Conservation (phyloP, 1,139 yeast genomes). For the Pichiaceae sp. region DNA sequence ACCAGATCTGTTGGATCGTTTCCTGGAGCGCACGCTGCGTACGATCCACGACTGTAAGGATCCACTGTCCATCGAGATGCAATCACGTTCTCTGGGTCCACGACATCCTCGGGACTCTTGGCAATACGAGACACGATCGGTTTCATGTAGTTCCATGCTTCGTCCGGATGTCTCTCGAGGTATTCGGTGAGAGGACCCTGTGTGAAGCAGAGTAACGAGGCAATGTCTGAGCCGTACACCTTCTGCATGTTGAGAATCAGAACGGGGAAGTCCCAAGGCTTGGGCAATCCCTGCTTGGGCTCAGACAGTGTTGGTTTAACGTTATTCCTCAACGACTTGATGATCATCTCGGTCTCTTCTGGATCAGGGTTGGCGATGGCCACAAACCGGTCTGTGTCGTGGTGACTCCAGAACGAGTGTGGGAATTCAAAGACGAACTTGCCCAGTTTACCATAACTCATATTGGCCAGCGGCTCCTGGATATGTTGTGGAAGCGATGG, state of each 20-base stretch:
- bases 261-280: constrained; percentile 43
- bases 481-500: constrained; percentile 50
- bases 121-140: constrained; percentile 29
- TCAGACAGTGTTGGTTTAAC: constrained; percentile 1
- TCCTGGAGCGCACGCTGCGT: constrained; percentile 57
- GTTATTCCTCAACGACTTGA: not conserved
- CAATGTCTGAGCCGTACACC: constrained; percentile 24
- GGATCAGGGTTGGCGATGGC: constrained; percentile 33
- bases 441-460: constrained; percentile 69
- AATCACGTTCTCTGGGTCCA: constrained; percentile 39
- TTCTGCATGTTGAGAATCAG: constrained; percentile 37
- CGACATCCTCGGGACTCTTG: constrained; percentile 4
- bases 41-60: constrained; percentile 65
- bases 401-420: constrained; percentile 50
- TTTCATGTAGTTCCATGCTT: constrained; percentile 34
- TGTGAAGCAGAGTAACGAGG: constrained; percentile 52
- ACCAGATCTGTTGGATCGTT: constrained; percentile 59
- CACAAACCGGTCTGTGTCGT: constrained; percentile 40
- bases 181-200: constrained; percentile 63
- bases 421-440: constrained; percentile 72
- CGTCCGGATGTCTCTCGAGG: constrained; percentile 32
- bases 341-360: constrained; percentile 3
- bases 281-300: constrained; percentile 13
- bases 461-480: constrained; percentile 33
- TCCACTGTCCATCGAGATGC: constrained; percentile 66